Evolutionary conservation across 495 filamentous ascomycete genomes (phyloP), one percentile per base, ranked within the genome.

Genomic region (Durotheca rogersii): DNA sequence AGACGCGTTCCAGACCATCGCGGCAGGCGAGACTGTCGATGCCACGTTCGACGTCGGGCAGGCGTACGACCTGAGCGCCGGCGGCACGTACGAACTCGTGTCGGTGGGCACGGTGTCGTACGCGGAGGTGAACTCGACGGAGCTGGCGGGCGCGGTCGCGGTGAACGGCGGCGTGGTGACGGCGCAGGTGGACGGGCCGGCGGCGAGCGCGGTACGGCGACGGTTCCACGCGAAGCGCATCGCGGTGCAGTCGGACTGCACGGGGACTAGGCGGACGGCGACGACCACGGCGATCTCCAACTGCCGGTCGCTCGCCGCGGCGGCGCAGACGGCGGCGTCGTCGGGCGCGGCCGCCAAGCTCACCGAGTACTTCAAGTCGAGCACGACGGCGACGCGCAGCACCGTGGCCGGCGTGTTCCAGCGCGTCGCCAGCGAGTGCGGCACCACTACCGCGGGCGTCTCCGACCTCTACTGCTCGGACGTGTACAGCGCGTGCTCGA

Each of bases 291-390:
- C 77, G 4, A 66, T 84, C 17, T 51, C 51, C 49, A 77, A 77
- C 64, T 76, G 79, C 51, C 69, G 72, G 0, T 60, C 64, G 0
- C 62, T 84, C 16, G 77, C 82, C 30, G 70, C 64, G 7, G 67
- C 70, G n/a, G 82, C 82, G 7, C 71, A 75, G n/a, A 57, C 59
- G 2, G 81, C 80, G 3, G 81, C 83, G 0, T 43, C 58, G 1
- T 68, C 67, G 1, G 81, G 79, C 12, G 66, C 66, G 1, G 67
- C 75, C 12, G 47, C 71, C 41, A 81, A 79, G 59, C 73, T 85
- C 60, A 60, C 46, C 7, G 80, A 83, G 49, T 84, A 83, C 66
- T 87, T 84, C 76, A 83, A 79, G 67, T 78, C 77, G 4, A 78
- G 72, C n/a, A 47, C 62, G 14, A 60, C 55, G 21, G 56, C 67